phyloP scores from a whole-genome alignment of 2,329 filamentous ascomycete genomes.

The Metarhizium anisopliae region DNA sequence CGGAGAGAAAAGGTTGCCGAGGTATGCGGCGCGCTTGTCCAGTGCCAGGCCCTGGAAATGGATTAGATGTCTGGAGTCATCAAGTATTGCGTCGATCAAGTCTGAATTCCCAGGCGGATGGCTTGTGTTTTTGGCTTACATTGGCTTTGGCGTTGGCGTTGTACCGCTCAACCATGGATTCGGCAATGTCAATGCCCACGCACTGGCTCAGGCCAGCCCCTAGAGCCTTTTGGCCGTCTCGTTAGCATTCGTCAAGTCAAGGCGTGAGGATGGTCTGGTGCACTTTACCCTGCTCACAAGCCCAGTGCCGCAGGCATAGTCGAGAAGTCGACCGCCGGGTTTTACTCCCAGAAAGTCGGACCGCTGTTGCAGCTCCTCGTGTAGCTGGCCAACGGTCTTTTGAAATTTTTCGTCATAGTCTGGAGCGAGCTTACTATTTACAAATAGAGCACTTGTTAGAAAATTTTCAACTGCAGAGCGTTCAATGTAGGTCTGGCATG shows the following conservation, averaged over 20 bases:
- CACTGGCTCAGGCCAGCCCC: conserved; percentile 36
- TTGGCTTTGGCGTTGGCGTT: conserved; percentile 51
- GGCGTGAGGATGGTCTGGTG: background rate
- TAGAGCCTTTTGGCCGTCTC: conserved; percentile 11
- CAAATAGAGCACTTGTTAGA: background rate
- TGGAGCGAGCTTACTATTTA: conserved; percentile 18
- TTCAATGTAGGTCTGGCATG: background rate
- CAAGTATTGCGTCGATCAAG: too few relatives aligned
- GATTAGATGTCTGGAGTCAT: too few relatives aligned
- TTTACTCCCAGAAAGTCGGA: conserved; percentile 52
- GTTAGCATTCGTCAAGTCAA: background rate
- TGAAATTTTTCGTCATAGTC: conserved; percentile 43
- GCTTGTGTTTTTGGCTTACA: conserved; percentile 21
- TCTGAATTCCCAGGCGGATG: background rate
- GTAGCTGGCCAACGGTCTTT: conserved; percentile 44
- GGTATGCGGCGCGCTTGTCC: conserved; percentile 45
- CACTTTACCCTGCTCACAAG: conserved; percentile 50
- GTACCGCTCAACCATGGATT: conserved; percentile 61
- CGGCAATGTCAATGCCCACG: conserved; percentile 61
- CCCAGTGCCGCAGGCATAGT: conserved; percentile 71
- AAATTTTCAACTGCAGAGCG: background rate
- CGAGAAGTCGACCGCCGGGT: conserved; percentile 46
- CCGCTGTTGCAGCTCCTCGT: conserved; percentile 40
- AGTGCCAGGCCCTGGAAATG: conserved; percentile 34
- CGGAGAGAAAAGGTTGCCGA: conserved; percentile 47